A percentile compares a stretch with the other conserved stretches of the same genome.
phyloP scores from a whole-genome alignment of 129 eudicot species.

The Flaveria brownii region DNA sequence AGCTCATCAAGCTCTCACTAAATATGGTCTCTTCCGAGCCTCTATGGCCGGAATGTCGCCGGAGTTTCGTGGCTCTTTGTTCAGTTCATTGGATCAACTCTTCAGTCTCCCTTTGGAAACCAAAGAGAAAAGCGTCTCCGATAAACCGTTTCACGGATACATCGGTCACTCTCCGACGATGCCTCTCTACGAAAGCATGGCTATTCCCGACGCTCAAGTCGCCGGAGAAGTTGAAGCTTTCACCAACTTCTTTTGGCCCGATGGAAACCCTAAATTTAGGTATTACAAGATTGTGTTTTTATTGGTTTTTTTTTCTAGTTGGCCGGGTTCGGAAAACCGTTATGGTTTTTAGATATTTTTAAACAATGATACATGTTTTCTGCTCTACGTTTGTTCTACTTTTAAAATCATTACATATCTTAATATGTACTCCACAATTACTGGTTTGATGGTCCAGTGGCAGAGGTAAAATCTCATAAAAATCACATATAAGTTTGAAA shows the following conservation, averaged over 20 bases:
- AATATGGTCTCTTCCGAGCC: constrained; percentile 62
- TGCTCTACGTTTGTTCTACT: no score
- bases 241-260: constrained; percentile 42
- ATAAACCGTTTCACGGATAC: constrained; percentile 57
- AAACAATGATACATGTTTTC: no score
- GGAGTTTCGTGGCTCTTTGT: constrained; percentile 28
- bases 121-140: constrained; percentile 45
- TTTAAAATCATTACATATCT: no score
- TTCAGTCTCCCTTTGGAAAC: constrained; percentile 58
- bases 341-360: no score
- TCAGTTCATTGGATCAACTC: constrained; percentile 43
- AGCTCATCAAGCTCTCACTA: constrained; percentile 48
- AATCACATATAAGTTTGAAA: no score
- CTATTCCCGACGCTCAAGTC: constrained; percentile 36
- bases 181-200: constrained; percentile 63
- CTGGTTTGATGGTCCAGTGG: no score
- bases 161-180: constrained; percentile 52
- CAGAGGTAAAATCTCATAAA: no score
- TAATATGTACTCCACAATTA: no score
- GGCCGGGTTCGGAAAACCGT: no score
- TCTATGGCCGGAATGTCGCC: constrained; percentile 40
- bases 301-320: neutral
- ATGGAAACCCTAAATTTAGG: constrained; percentile 56
- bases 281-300: neutral
- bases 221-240: constrained; percentile 40